Evolutionary conservation across 2,329 filamentous ascomycete species (phyloP), one percentile per base, ranked within the genome.

Genomic region (Fusarium robinianum): DNA sequence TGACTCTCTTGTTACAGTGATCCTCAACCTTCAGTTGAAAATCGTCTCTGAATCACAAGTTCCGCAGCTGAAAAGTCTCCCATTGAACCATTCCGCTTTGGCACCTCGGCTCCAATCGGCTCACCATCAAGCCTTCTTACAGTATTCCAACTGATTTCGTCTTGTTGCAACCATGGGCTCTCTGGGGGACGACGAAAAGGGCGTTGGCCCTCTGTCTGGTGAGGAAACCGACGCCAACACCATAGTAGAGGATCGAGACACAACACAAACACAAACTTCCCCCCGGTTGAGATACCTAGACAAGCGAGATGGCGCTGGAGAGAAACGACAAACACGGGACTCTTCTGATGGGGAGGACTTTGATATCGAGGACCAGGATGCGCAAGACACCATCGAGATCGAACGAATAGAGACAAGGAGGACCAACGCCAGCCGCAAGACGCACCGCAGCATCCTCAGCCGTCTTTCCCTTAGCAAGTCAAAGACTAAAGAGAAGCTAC

Each of bases 401-500:
- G 40, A 56, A 17, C 56, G 49, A n/a, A 23, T 47, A 11, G 51
- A 52, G 17, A 60, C 49, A 1, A 43, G 36, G 14, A 40, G 25
- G 15, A 51, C 58, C 5, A 49, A 49, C 12, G 44, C 35, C 32
- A 61, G 55, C 16, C 53, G 33, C 26, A 55, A 46, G 25, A 62
- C 55, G 4, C 55, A 54, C 14, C 41, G 51, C 31, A 65, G 55
- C 39, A 50, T 59, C 11, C 46, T 61, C 32, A 60, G 43, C 23
- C 48, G 51, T 5, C 52, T 63, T 9, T 64, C 61, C 6, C 55
- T 53, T 4, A 50, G 42, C 18, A 55, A 55, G 35, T 56, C 29
- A 16, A 57, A 49, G 24, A 66, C 57, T 4, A 57, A 44, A 23
- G 68, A 67, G 8, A 63, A 62, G 21, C 58, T 74, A 6, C 57